Evolutionary conservation across 805 yeast genomes (phyloP).

Genomic region (Sugiyamaella mastotermitis): DNA sequence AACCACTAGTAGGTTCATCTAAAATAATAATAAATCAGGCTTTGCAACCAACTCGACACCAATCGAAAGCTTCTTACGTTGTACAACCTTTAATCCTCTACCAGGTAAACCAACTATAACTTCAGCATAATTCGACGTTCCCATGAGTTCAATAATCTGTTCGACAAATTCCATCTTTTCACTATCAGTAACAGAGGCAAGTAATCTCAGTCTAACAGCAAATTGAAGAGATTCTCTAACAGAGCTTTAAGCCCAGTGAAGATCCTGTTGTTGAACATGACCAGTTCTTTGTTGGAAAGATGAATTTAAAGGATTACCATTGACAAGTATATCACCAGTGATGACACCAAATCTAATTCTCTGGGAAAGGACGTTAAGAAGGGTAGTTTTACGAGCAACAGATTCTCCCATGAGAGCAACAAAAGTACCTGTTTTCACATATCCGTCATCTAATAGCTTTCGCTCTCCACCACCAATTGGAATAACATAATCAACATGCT

Average conservation of each 20-base stretch:
- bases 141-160: conserved; percentile 56
- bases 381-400: conserved; percentile 82
- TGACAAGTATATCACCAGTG: conserved; percentile 66
- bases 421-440: conserved; percentile 74
- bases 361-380: conserved; percentile 66
- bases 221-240: conserved; percentile 73
- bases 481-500: conserved; percentile 51
- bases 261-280: conserved; percentile 76
- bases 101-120: conserved; percentile 78
- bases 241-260: conserved; percentile 61
- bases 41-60: conserved; percentile 70
- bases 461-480: conserved; percentile 36
- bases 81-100: conserved; percentile 42
- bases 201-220: conserved; percentile 69
- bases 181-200: conserved; percentile 43
- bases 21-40: conserved; percentile 52
- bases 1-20: conserved; percentile 72
- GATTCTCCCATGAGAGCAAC: conserved; percentile 84
- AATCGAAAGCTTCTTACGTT: conserved; percentile 56
- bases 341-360: conserved; percentile 66
- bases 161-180: conserved; percentile 69
- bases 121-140: conserved; percentile 65
- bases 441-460: conserved; percentile 47
- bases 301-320: conserved; percentile 55
- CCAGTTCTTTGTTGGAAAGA: conserved; percentile 69